Evolutionary conservation across 2,329 filamentous ascomycete genomes (phyloP), one percentile per base, ranked within the genome.

Genomic region (Sporothrix protearum): DNA sequence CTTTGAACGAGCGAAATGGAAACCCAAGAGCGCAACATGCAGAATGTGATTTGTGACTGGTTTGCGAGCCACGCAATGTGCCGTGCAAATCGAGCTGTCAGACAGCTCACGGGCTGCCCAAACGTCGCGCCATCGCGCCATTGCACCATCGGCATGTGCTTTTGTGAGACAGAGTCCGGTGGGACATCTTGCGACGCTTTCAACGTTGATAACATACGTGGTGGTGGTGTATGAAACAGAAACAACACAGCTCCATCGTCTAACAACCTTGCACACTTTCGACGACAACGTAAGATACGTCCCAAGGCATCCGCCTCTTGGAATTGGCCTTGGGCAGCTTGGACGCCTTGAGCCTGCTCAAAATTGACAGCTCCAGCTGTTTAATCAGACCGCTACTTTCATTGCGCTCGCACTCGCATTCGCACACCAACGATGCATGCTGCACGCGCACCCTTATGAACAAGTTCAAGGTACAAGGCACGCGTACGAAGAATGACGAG

Each of bases 321-420:
- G 49, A 53, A 22, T 8, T 4, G 33, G n/a, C n/a, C 33, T 36
- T 8, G 33, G 8, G 8, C 49, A 53, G n/a, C 49, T 25, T 9
- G n/a, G 25, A 25, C 12, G 36, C 16, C 8, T 12, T 7, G 25
- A 33, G 10, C 2, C 2, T 59, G 28, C 14, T 36, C 28, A 19
- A 36, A 4, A 33, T 19, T 19, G 14, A 5, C 14, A 53, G 12
- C 49, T 53, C 5, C n/a, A 3, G 28, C 49, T 5, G 19, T n/a
- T 19, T 57, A 12, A 57, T 30, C 57, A 61, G 57, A 61, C 57
- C 57, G 57, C 57, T 61, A 61, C 57, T 61, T 61, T 25, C 7
- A 2, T 33, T 61, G 28, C 57, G n/a, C 8, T 19, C 33, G 33
- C 33, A 36, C 33, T 36, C 33, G 33, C 33, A 36, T 8, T 36